Evolutionary conservation across 371 early-diverging fungal species (phyloP), one percentile per base, ranked within the genome.

Genomic region (Apophysomyces ossiformis): DNA sequence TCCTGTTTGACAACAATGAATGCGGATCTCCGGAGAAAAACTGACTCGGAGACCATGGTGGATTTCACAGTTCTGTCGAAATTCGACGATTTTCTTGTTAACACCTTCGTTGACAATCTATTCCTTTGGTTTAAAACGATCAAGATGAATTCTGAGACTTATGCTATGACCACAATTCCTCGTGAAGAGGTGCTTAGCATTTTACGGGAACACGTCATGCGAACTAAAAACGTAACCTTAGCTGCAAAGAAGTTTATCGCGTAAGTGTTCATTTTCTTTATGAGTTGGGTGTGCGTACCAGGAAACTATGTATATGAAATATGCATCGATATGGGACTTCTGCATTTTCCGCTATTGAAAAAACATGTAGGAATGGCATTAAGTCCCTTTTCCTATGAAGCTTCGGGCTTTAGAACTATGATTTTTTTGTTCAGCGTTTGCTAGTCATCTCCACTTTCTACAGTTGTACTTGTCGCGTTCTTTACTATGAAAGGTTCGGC

Each of bases 31-130:
- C 32, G 32, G 32, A 26, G 32, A 1, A 26, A 26, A 26, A 26
- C 32, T 26, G 3, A 50, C 21, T 2, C 8, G n/a, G 54, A 50
- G 54, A 21, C 21, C 2, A 26, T 21, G 13, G 59, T 76, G 76
- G 70, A 73, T 45, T 76, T 76, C 44, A 58, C 66, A 36, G 56
- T 85, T 37, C 73, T 89, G 39, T 87, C 89, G 11, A 75, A 73
- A n/a, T 83, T 82, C 69, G 89, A 89, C 74, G 89, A 89, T 74
- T 68, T 87, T n/a, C 68, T 89, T 41, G 81, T 84, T 16, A 82
- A 81, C 64, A 76, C 87, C 38, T 74, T 89, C 50, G 71, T 89
- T 44, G 89, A 89, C 60, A 78, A 76, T 37, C 68, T 82, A 18
- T 75, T 78, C 39, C 77, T 89, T 5, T 87, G 87, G 87, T 89